These are phyloP conservation scores for Phialocephala subalpina DNA, from an alignment of 2,329 filamentous ascomycete species.

Conservation along the genomic window DNA sequence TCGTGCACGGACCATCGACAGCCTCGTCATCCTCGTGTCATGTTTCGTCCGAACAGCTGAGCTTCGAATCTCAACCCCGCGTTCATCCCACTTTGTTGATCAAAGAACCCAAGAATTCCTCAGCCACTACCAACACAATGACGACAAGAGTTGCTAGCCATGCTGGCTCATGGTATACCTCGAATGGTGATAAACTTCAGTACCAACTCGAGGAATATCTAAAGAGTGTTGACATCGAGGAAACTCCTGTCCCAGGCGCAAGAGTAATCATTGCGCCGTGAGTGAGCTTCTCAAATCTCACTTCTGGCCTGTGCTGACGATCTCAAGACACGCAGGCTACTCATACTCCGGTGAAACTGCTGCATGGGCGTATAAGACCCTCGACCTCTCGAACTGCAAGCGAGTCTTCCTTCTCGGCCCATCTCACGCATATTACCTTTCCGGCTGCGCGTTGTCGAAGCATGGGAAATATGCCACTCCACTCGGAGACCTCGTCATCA, in stretches of 20 bases:
- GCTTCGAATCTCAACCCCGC: background rate
- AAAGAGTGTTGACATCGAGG: constrained; percentile 62
- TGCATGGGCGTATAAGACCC: constrained; percentile 91
- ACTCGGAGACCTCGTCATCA: constrained; percentile 73
- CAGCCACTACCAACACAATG: constrained; percentile 37
- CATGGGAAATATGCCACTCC: constrained; percentile 78
- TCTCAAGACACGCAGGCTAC: constrained; percentile 88
- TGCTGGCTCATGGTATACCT: constrained; percentile 88
- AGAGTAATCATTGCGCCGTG: constrained; percentile 94
- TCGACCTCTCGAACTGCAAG: constrained; percentile 84
- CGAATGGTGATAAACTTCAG: constrained; percentile 64
- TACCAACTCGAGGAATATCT: constrained; percentile 79
- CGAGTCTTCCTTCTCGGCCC: constrained; percentile 92
- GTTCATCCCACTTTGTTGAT: background rate
- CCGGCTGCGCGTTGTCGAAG: constrained; percentile 77
- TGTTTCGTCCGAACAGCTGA: background rate
- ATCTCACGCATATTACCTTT: constrained; percentile 86
- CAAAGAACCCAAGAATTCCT: background rate
- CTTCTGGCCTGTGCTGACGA: constrained; percentile 19
- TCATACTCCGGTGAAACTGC: constrained; percentile 90
- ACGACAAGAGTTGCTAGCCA: constrained; percentile 69
- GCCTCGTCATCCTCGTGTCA: background rate
- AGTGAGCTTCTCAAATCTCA: constrained; percentile 47
- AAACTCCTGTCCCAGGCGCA: constrained; percentile 73
- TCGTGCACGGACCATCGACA: background rate